Conservation (phyloP, 139 green algal species). For the Zygnema circumcarinatum region DNA sequence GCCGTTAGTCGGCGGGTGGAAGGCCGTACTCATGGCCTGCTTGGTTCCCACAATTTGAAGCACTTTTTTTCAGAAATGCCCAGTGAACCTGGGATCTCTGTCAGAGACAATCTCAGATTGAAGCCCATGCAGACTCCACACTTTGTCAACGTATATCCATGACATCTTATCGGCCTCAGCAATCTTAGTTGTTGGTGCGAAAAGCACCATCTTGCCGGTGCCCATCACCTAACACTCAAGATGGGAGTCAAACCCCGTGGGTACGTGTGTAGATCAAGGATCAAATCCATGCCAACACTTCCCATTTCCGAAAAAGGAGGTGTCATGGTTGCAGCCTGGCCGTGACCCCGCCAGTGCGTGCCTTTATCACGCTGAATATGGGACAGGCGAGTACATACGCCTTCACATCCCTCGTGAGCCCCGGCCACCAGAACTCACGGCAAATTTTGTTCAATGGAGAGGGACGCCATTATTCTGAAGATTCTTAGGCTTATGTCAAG, state of each 20-base stretch:
- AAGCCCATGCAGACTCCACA: neutral
- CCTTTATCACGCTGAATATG: too few species aligned
- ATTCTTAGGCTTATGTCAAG: too few species aligned
- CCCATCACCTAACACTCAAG: neutral
- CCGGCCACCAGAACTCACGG: too few species aligned
- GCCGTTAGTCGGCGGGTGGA: constrained; percentile 17
- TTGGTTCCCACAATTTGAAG: neutral
- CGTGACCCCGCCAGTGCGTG: too few species aligned
- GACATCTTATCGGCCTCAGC: neutral
- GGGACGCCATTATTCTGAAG: too few species aligned
- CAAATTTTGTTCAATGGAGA: too few species aligned
- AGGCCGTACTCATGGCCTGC: neutral
- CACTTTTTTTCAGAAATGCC: neutral
- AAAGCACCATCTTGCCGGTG: neutral
- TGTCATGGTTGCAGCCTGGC: too few species aligned
- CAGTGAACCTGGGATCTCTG: neutral
- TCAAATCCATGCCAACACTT: constrained; percentile 1
- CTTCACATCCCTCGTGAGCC: too few species aligned
- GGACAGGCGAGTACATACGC: too few species aligned
- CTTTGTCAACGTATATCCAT: neutral
- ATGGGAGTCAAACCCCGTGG: neutral
- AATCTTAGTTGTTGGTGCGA: neutral
- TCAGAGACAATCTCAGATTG: neutral
- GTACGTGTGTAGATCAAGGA: neutral
- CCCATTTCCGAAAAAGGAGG: too few species aligned